A percentile compares a stretch with the other conserved stretches of the same genome.
phyloP scores from a whole-genome alignment of 1,284 basidiomycete genomes.

The Bjerkandera adusta region DNA sequence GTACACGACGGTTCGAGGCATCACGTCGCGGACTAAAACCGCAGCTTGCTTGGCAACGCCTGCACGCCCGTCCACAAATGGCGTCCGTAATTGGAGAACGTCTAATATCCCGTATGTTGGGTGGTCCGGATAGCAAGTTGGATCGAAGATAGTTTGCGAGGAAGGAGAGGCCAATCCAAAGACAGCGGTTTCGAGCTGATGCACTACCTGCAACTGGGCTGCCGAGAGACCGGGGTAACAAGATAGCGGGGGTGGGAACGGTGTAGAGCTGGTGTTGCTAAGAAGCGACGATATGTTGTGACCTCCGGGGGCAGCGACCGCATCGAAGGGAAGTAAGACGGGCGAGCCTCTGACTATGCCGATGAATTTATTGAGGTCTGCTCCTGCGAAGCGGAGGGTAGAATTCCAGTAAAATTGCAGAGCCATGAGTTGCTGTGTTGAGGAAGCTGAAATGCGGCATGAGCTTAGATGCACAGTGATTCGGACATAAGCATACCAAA shows the following conservation, averaged over 20 bases:
- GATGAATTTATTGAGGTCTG: conserved; percentile 45
- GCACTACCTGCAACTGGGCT: conserved; percentile 39
- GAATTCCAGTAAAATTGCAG: conserved; percentile 55
- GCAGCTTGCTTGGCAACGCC: conserved; percentile 49
- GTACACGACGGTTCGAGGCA: conserved; percentile 47
- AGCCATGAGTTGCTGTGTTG: conserved; percentile 47
- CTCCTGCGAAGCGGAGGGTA: conserved; percentile 43
- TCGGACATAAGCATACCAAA: conserved; percentile 40
- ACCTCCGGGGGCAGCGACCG: conserved; percentile 34
- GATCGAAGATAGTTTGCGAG: conserved; percentile 37
- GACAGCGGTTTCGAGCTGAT: conserved; percentile 45
- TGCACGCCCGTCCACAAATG: conserved; percentile 45
- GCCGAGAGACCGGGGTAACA: conserved; percentile 53
- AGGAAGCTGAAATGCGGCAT: too few species aligned
- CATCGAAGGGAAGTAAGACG: conserved; percentile 61
- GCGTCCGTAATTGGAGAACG: conserved; percentile 51
- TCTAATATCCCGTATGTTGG: conserved; percentile 65
- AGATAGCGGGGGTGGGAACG: conserved; percentile 57
- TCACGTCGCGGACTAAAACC: conserved; percentile 41
- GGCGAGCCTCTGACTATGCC: conserved; percentile 44
- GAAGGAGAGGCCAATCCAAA: conserved; percentile 44
- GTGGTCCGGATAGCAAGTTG: conserved; percentile 50
- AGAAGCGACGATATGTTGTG: conserved; percentile 37
- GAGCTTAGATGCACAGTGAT: conserved; percentile 2
- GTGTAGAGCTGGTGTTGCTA: conserved; percentile 36